Evolutionary conservation across 345 rosid species (phyloP), one percentile per base, ranked within the genome.

Genomic region (Ailanthus altissimus): DNA sequence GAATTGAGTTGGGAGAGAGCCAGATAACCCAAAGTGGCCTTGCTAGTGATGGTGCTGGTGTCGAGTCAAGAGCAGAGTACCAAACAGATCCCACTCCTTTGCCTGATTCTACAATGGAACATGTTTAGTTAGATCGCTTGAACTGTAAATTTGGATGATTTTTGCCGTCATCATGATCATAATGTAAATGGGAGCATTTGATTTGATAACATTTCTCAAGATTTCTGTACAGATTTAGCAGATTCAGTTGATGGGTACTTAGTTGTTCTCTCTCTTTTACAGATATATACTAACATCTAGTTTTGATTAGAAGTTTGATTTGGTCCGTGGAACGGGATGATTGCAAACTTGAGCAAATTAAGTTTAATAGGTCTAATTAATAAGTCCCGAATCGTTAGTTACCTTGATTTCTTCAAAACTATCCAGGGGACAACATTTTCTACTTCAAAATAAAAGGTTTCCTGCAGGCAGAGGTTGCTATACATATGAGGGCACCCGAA

Each of bases 11-110:
- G 38, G 53, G 16, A 14, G 69, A 54, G 25, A 54, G 15, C 58
- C 58, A 54, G 25, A 54, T 7, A 54, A 20, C 59, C 20, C 10
- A 13, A 54, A 54, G 25, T n/a, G 59, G 11, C 59, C 59, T 20
- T 20, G 59, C 25, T 20, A 20, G 23, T 62, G 46, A 16, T n/a
- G 25, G 7, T 62, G 70, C 0, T 1, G 40, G 49, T 25, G 36
- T n/a, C 11, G 69, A 67, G 43, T 46, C 71, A 70, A 9, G n/a
- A 16, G 51, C 49, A 61, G 67, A 60, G 6, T 49, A 54, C 62
- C 61, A 66, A 57, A 43, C 66, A 56, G 40, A 72, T 57, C 23
- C 4, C 16, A 16, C 40, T 57, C 18, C 23, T 20, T 20, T 53
- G 18, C n/a, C 13, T 15, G 57, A 46, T 46, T 49, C 42, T 47